A percentile compares a stretch with the other conserved stretches of the same genome.
phyloP scores from a whole-genome alignment of 129 eudicot species.

The Artemisia argyi region DNA sequence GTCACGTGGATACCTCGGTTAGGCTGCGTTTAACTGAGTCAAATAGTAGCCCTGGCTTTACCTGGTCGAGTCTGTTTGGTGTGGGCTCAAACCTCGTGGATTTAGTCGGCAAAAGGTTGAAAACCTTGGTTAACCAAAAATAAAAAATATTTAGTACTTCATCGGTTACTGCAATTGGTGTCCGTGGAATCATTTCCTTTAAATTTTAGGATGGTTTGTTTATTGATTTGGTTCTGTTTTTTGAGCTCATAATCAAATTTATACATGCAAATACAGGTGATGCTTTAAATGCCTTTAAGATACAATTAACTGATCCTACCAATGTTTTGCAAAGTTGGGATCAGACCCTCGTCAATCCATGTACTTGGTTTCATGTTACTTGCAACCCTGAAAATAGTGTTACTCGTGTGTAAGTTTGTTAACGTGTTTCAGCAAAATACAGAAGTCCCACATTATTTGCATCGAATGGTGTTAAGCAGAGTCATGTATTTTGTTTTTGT shows the following conservation, averaged over 20 bases:
- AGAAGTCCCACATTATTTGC: not conserved
- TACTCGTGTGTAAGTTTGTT: constrained; percentile 60
- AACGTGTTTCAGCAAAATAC: not conserved
- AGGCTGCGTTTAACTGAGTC: no score
- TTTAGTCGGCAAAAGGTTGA: no score
- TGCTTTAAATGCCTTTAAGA: constrained; percentile 62
- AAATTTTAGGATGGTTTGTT: not conserved
- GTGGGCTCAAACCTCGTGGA: no score
- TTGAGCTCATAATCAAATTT: not conserved
- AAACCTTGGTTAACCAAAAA: no score
- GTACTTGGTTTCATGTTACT: constrained; percentile 92
- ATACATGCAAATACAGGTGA: constrained; percentile 55
- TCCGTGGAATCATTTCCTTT: not conserved
- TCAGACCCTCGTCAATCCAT: constrained; percentile 67
- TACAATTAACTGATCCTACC: constrained; percentile 53
- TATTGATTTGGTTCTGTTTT: not conserved
- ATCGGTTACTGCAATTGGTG: no score
- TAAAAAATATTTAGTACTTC: no score
- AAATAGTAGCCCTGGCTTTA: no score
- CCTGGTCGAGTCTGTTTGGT: no score
- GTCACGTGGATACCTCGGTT: no score
- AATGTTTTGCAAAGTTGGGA: constrained; percentile 90
- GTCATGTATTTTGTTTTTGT: not conserved
- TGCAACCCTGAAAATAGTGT: constrained; percentile 64
- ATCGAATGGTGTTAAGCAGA: not conserved